Percentiles rank a stretch among this genome's conserved stretches.
Evolutionary conservation across 176 grass and related monocot genomes (phyloP).

Genomic region (Carex cristatella): DNA sequence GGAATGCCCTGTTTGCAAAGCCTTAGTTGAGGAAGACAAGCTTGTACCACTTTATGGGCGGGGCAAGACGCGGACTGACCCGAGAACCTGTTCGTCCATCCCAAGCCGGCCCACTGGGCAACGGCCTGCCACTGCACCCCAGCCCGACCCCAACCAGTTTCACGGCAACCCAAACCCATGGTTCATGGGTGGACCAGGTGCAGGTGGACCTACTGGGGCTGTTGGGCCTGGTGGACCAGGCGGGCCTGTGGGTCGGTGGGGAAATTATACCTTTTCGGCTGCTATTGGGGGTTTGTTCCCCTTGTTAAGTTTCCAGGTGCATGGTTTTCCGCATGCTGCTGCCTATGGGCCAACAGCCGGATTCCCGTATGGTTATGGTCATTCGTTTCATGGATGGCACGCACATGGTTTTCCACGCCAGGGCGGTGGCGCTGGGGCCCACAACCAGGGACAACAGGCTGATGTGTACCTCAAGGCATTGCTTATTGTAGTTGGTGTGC

Average conservation of each 20-base stretch:
- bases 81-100: conserved; percentile 35
- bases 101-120: conserved; percentile 53
- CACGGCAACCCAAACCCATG: conserved; percentile 39
- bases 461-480: conserved; percentile 57
- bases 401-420: conserved; percentile 52
- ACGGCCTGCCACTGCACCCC: conserved; percentile 45
- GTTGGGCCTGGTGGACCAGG: conserved; percentile 21
- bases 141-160: conserved; percentile 43
- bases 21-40: conserved; percentile 57
- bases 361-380: conserved; percentile 59
- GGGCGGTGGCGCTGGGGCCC: conserved; percentile 12
- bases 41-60: conserved; percentile 69
- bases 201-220: conserved; percentile 11
- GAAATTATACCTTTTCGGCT: conserved; percentile 78
- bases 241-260: conserved; percentile 45
- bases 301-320: conserved; percentile 76
- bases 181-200: conserved; percentile 46
- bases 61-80: conserved; percentile 32
- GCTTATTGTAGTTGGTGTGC: conserved; percentile 49
- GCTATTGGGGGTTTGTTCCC: conserved; percentile 79
- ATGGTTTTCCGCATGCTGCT: conserved; percentile 59
- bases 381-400: conserved; percentile 55
- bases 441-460: conserved; percentile 51
- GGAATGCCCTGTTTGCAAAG: conserved; percentile 85
- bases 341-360: conserved; percentile 48